phyloP scores from a whole-genome alignment of 2,329 filamentous ascomycete genomes.

The Pseudopyricularia cyperi region DNA sequence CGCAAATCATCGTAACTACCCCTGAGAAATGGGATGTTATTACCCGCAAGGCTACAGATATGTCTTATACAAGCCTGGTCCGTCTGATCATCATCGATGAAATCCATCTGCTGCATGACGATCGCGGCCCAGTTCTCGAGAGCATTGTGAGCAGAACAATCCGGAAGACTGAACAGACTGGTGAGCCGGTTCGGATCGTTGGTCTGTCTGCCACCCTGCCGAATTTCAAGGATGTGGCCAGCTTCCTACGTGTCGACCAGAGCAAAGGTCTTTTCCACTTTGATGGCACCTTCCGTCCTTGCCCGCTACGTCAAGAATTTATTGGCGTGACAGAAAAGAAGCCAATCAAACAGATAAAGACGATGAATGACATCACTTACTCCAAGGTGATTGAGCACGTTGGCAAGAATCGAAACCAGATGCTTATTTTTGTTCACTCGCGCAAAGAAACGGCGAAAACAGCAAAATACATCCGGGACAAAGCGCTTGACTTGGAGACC shows the following conservation, averaged over 20 bases:
- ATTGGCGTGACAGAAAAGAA: constrained; percentile 96
- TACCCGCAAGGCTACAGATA: constrained; percentile 90
- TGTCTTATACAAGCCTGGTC: constrained; percentile 95
- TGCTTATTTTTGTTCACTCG: constrained; percentile 98
- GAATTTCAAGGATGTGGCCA: constrained; percentile 93
- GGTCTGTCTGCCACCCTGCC: constrained; percentile 91
- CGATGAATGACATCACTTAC: constrained; percentile 98
- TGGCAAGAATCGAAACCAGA: constrained; percentile 84
- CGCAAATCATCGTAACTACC: constrained; percentile 94
- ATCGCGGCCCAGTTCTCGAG: constrained; percentile 90
- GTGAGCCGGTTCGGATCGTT: constrained; percentile 81
- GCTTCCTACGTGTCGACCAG: constrained; percentile 81
- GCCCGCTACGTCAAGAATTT: constrained; percentile 91
- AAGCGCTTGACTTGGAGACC: constrained; percentile 91
- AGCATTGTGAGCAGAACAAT: constrained; percentile 95
- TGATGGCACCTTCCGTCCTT: constrained; percentile 85
- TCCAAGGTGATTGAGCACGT: constrained; percentile 96
- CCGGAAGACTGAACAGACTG: constrained; percentile 83
- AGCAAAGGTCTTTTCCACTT: constrained; percentile 89
- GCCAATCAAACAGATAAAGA: constrained; percentile 96
- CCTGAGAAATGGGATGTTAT: constrained; percentile 99
- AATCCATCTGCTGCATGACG: constrained; percentile 94
- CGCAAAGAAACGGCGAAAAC: constrained; percentile 98
- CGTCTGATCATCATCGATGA: constrained; percentile 94
- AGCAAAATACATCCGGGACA: constrained; percentile 89